Evolutionary conservation across 371 early-diverging fungal genomes (phyloP).

Genomic region (Rhizopus sp.): DNA sequence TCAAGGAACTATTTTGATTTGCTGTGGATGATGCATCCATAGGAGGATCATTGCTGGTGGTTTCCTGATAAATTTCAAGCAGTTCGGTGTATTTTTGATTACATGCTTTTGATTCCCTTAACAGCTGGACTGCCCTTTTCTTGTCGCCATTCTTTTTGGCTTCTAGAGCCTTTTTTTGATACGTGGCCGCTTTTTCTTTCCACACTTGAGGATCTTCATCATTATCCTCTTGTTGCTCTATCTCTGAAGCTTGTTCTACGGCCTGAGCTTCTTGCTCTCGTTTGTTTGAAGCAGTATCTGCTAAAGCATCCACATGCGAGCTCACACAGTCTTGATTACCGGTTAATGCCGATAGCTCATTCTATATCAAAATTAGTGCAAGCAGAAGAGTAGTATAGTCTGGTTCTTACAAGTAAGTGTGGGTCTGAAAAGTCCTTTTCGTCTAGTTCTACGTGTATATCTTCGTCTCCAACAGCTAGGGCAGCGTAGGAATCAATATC

Average conservation of each 20-base stretch:
- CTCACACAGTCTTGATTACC: slow-evolving; percentile 1
- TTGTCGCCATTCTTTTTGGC: slow-evolving; percentile 50
- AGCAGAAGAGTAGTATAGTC: background rate
- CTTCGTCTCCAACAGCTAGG: slow-evolving; percentile 40
- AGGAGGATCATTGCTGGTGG: background rate
- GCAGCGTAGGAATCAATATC: slow-evolving; percentile 44
- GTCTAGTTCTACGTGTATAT: slow-evolving; percentile 40
- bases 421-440: slow-evolving; percentile 48
- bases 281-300: slow-evolving; percentile 32
- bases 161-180: slow-evolving; percentile 41
- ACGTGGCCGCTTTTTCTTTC: slow-evolving; percentile 30
- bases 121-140: slow-evolving; percentile 35
- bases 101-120: slow-evolving; percentile 41
- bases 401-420: slow-evolving; percentile 35
- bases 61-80: slow-evolving; percentile 2
- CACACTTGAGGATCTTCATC: slow-evolving; percentile 20
- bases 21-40: background rate
- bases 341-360: slow-evolving; percentile 28
- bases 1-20: too few relatives aligned
- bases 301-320: slow-evolving; percentile 10
- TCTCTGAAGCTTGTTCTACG: slow-evolving; percentile 22
- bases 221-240: slow-evolving; percentile 15
- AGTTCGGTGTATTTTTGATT: slow-evolving; percentile 27
- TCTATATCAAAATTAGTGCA: slow-evolving; percentile 13
- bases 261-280: slow-evolving; percentile 16